Percentiles rank a stretch among this genome's conserved stretches.
Evolutionary conservation across 2,329 filamentous ascomycete genomes (phyloP).

Genomic region (Zymoseptoria ardabiliae): DNA sequence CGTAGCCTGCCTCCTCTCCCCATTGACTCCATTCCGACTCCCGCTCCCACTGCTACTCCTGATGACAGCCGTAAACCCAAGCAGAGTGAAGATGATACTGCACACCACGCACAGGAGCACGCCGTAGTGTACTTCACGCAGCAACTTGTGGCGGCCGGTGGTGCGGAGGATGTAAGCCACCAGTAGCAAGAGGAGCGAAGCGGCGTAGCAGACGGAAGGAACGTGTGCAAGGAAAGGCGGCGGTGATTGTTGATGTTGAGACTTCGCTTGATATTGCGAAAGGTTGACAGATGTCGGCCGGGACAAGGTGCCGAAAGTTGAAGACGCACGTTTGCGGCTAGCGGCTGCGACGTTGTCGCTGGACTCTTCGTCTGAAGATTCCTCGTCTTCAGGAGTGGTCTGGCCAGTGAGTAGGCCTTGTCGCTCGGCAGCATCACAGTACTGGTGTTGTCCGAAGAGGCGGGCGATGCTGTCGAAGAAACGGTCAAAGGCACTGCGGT

Average conservation of each 20-base stretch:
- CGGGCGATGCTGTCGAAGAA: conserved; percentile 47
- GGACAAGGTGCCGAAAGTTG: conserved; percentile 14
- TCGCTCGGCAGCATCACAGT: conserved; percentile 18
- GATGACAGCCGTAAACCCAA: conserved; percentile 53
- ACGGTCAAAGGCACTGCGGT: conserved; percentile 57
- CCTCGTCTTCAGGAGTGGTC: conserved; percentile 19
- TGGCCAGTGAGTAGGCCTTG: conserved; percentile 10
- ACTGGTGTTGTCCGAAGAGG: conserved; percentile 28
- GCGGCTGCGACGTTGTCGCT: background rate
- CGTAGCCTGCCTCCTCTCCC: conserved; percentile 18
- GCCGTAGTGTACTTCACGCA: conserved; percentile 65
- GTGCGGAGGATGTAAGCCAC: conserved; percentile 59
- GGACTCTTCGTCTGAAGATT: conserved; percentile 27
- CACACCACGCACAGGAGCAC: conserved; percentile 62
- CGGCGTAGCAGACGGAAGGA: conserved; percentile 48
- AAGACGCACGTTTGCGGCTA: conserved; percentile 2
- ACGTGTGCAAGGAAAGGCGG: conserved; percentile 17
- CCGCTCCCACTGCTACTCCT: conserved; percentile 35
- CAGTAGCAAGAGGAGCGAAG: conserved; percentile 56
- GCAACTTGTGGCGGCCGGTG: conserved; percentile 60
- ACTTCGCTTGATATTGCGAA: background rate
- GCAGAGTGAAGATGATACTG: conserved; percentile 57
- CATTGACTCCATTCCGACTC: background rate
- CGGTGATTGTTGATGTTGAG: background rate
- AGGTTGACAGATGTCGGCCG: background rate